These are phyloP conservation scores for Eucalyptus paniculata DNA, from an alignment of 345 rosid species.

Conservation along the genomic window DNA sequence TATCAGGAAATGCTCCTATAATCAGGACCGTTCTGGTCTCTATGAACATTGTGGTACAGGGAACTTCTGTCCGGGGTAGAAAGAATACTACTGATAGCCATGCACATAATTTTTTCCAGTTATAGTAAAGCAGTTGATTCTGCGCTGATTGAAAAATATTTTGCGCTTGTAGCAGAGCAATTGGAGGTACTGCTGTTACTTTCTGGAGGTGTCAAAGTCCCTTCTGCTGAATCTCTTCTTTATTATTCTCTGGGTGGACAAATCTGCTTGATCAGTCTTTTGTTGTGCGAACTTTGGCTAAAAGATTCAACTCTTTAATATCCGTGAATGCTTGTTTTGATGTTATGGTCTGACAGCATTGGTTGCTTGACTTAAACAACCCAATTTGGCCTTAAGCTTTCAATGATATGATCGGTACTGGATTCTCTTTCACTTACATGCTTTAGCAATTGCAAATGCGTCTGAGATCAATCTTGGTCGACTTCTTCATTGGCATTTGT, in stretches of 20 bases:
- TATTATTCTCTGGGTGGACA: no score
- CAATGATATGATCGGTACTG: conserved; percentile 8
- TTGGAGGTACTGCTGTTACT: no score
- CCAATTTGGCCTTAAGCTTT: conserved; percentile 19
- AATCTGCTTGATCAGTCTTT: no score
- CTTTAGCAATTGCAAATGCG: conserved; percentile 5
- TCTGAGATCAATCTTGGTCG: background rate
- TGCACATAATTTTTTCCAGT: no score
- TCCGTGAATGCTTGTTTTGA: conserved; percentile 24
- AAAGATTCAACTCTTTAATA: background rate
- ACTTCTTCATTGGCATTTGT: background rate
- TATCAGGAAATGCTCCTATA: conserved; percentile 46
- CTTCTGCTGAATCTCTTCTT: no score
- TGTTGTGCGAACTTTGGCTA: no score
- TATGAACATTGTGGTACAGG: conserved; percentile 51
- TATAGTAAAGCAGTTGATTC: no score
- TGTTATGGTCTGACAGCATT: conserved; percentile 17
- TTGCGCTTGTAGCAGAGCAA: no score
- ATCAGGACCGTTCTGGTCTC: conserved; percentile 70
- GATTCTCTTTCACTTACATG: conserved; percentile 4
- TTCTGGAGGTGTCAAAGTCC: no score
- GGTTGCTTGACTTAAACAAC: conserved; percentile 29
- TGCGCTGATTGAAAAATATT: no score
- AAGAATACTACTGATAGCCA: no score
- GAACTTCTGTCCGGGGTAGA: no score